Evolutionary conservation across 192 early-diverging fungal genomes (phyloP).

Genomic region (Coemansia sp.): DNA sequence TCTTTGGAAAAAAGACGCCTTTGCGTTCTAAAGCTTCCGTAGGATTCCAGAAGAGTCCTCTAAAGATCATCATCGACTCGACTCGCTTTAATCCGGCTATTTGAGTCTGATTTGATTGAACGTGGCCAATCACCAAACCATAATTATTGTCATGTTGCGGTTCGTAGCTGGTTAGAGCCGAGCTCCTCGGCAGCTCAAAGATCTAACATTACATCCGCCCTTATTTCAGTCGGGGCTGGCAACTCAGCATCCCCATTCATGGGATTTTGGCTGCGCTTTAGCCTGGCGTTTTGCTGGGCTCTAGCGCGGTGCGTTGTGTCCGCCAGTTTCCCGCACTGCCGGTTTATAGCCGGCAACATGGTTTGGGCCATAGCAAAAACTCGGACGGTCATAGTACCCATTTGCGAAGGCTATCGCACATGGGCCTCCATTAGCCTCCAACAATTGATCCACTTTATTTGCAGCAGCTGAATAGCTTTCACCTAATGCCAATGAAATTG

Average conservation of each 20-base stretch:
- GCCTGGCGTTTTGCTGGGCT: constrained; percentile 17
- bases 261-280: constrained; percentile 10
- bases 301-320: constrained; percentile 6
- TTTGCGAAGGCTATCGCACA: constrained; percentile 18
- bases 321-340: neutral
- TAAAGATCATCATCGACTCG: neutral
- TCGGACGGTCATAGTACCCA: constrained; percentile 51
- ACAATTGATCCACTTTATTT: constrained; percentile 12
- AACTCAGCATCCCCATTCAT: constrained; percentile 7
- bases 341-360: neutral
- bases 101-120: neutral
- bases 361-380: constrained; percentile 1
- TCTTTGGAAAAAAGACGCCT: constrained; percentile 4
- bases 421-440: constrained; percentile 52
- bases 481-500: too few relatives aligned
- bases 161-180: neutral
- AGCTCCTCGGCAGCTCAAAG: neutral
- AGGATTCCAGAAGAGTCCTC: neutral
- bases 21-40: constrained; percentile 9
- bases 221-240: neutral
- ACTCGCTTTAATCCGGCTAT: constrained; percentile 3
- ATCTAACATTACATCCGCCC: neutral
- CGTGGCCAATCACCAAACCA: neutral
- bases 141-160: neutral
- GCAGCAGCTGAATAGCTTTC: too few relatives aligned